phyloP scores from a whole-genome alignment of 768 basidiomycete species.

The Termitomyces sp. region DNA sequence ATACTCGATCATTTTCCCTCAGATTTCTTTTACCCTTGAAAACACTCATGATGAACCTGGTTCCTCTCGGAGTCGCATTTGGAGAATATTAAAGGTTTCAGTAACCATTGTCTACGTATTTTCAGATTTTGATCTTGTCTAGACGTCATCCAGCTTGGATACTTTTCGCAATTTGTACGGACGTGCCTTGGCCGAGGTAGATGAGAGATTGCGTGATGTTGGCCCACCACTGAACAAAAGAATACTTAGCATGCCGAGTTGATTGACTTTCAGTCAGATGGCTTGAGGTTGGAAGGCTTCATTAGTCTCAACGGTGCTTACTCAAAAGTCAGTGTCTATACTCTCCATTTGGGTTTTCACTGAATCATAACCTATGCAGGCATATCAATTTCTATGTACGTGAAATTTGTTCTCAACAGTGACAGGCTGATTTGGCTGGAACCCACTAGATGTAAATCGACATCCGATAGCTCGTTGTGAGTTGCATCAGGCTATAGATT shows the following conservation, averaged over 20 bases:
- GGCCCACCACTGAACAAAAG: background rate
- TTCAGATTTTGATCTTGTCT: slow-evolving; percentile 1
- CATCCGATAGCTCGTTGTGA: slow-evolving; percentile 64
- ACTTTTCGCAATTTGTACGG: slow-evolving; percentile 76
- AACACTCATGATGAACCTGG: slow-evolving; percentile 35
- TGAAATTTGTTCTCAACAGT: slow-evolving; percentile 5
- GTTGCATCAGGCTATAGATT: slow-evolving; percentile 64
- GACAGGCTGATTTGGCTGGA: background rate
- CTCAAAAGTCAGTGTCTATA: slow-evolving; percentile 49
- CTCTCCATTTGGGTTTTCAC: slow-evolving; percentile 1
- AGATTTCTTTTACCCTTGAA: slow-evolving; percentile 65
- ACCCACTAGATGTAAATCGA: slow-evolving; percentile 63
- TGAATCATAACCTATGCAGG: slow-evolving; percentile 31
- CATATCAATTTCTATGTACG: slow-evolving; percentile 86
- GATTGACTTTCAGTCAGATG: slow-evolving; percentile 42
- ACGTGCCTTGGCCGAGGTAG: slow-evolving; percentile 61
- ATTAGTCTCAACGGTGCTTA: slow-evolving; percentile 72
- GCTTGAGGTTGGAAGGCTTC: slow-evolving; percentile 69
- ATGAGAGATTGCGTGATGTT: slow-evolving; percentile 7
- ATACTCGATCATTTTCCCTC: slow-evolving; percentile 67
- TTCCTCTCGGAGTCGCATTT: slow-evolving; percentile 35
- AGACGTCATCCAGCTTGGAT: slow-evolving; percentile 62
- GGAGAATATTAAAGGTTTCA: slow-evolving; percentile 65
- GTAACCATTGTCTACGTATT: background rate
- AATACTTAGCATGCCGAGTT: slow-evolving; percentile 63